Evolutionary conservation across 2,329 filamentous ascomycete species (phyloP), one percentile per base, ranked within the genome.

Genomic region (Penicillium hordei): DNA sequence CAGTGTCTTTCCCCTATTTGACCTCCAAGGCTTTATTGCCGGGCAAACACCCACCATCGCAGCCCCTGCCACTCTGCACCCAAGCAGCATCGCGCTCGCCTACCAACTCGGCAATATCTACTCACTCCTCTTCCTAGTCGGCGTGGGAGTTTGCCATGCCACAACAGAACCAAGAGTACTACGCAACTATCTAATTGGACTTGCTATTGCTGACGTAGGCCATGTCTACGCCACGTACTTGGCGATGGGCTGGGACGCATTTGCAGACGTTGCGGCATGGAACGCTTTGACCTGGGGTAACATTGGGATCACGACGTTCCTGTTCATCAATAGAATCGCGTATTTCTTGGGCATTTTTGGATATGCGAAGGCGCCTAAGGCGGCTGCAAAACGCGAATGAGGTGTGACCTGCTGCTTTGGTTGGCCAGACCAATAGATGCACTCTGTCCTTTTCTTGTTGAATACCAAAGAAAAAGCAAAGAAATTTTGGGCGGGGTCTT

Each of bases 251-350:
- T 78, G 77, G 68, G 78, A 83, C 10, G 75, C 75, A 34, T 79
- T 84, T 46, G 60, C 83, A 44, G 80, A 85, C 63, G 73, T 88
- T 12, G 73, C 67, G 5, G 75, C 72, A 23, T 91, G 89, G 89
- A 91, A 90, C 70, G 76, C 82, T 34, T 82, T 88, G 78, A 83
- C 86, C n/a, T 89, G 86, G 84, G 89, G 89, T 3, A 91, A 91
- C 66, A 79, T 92, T 60, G 86, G 82, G 8, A 80, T 82, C 49
- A 90, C 88, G 27, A 82, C 73, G 0, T 83, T 84, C 52, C 74
- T 89, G 31, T 85, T 85, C 54, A 52, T 82, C 27, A 82, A 82
- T 56, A 79, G 87, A 43, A 76, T 81, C 19, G 75, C 79, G 17
- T 89, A 88, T 69, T 74, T 89, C 6, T 55, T 80, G 17, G 87